Percentiles rank a stretch among this genome's conserved stretches.
Evolutionary conservation across 2,329 filamentous ascomycete genomes (phyloP).

Genomic region (Penicillium rolfsii): DNA sequence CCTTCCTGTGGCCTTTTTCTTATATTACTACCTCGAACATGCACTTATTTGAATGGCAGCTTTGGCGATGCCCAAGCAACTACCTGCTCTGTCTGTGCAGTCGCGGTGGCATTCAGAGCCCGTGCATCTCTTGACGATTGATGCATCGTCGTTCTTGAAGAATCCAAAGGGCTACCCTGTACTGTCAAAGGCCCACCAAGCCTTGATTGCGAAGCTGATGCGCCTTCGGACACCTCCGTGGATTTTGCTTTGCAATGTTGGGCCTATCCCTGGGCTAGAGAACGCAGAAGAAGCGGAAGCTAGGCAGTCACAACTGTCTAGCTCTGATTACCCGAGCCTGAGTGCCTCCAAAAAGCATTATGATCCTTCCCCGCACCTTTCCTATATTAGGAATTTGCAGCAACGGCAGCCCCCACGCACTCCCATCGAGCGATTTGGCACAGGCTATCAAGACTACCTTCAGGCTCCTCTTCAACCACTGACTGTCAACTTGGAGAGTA

Average conservation of each 20-base stretch:
- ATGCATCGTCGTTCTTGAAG: constrained; percentile 57
- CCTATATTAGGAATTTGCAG: constrained; percentile 84
- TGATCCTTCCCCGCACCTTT: constrained; percentile 68
- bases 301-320: constrained; percentile 25
- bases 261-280: constrained; percentile 55
- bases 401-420: constrained; percentile 71
- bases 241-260: constrained; percentile 63
- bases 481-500: constrained; percentile 93
- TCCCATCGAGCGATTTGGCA: constrained; percentile 67
- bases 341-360: constrained; percentile 59
- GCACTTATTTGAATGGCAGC: constrained; percentile 45
- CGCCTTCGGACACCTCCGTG: constrained; percentile 62
- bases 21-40: neutral
- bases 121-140: constrained; percentile 59
- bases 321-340: constrained; percentile 67
- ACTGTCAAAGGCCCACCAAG: constrained; percentile 61
- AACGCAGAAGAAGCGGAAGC: constrained; percentile 24
- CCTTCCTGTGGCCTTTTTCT: neutral
- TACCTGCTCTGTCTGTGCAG: constrained; percentile 61
- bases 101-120: constrained; percentile 68
- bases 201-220: constrained; percentile 60
- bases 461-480: constrained; percentile 93
- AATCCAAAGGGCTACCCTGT: constrained; percentile 64
- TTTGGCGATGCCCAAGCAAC: constrained; percentile 60
- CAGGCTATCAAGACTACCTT: constrained; percentile 87